phyloP scores from a whole-genome alignment of 2,329 filamentous ascomycete species.

The Monilinia vaccinii-corymbosi region DNA sequence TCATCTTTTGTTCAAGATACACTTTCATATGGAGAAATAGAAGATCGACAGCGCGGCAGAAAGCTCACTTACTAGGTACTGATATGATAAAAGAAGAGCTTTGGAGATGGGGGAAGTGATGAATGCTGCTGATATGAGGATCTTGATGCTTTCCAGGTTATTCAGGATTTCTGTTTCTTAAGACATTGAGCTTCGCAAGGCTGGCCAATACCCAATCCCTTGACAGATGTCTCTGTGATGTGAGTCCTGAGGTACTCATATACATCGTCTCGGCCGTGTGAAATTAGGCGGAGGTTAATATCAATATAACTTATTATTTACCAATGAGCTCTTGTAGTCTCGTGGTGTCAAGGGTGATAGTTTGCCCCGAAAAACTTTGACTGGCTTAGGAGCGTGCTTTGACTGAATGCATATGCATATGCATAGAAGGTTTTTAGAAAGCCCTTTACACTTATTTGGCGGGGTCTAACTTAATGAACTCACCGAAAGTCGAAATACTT shows the following conservation, averaged over 20 bases:
- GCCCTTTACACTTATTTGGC: background rate
- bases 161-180: background rate
- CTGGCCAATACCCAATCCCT: background rate
- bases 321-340: background rate
- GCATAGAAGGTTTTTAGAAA: slow-evolving; percentile 4
- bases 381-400: background rate
- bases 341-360: background rate
- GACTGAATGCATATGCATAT: background rate
- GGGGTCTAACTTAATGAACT: slow-evolving; percentile 7
- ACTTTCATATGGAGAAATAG: background rate
- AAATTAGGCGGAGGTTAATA: background rate
- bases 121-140: background rate
- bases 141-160: background rate
- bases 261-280: background rate
- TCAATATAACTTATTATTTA: background rate
- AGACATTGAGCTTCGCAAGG: background rate
- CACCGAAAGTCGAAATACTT: background rate
- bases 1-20: background rate
- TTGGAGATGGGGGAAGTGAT: background rate
- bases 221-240: background rate
- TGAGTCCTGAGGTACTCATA: background rate
- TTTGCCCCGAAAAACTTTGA: slow-evolving; percentile 1
- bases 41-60: background rate
- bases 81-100: background rate
- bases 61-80: background rate